Conservation (phyloP, 345 rosid species). For the Carallia brachiata region DNA sequence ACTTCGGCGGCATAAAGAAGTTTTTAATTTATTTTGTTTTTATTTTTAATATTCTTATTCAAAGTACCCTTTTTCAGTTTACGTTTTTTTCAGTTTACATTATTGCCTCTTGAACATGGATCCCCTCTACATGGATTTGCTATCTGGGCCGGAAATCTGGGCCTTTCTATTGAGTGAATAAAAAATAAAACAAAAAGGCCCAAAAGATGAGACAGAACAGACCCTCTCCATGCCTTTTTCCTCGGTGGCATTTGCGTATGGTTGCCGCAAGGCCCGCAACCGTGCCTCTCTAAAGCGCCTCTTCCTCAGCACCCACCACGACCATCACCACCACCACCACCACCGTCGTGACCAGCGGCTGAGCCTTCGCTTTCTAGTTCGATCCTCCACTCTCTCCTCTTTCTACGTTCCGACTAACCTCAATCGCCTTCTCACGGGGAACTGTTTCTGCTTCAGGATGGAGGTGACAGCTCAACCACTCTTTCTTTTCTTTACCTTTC, state of each 20-base stretch:
- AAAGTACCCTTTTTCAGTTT: no score
- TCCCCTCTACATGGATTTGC: no score
- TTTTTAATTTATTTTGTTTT: no score
- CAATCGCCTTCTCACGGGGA: constrained; percentile 38
- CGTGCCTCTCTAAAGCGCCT: constrained; percentile 34
- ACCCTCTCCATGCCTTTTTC: constrained; percentile 7
- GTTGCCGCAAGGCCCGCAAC: constrained; percentile 27
- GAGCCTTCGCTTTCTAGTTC: not conserved
- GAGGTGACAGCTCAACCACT: constrained; percentile 44
- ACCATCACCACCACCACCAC: not conserved
- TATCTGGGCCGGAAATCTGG: no score
- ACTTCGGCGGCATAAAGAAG: no score
- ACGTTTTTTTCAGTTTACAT: no score
- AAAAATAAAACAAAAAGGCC: no score
- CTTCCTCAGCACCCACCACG: constrained; percentile 5
- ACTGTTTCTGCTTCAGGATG: constrained; percentile 47
- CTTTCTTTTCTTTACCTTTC: not conserved
- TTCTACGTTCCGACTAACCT: constrained; percentile 23
- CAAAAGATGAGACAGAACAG: no score
- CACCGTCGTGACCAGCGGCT: constrained; percentile 12
- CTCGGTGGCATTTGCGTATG: constrained; percentile 34
- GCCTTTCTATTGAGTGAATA: no score
- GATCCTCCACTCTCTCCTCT: constrained; percentile 19
- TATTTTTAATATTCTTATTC: no score
- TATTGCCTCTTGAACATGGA: no score